Conservation (phyloP, 139 green algal genomes). For the Chlorella sp. region DNA sequence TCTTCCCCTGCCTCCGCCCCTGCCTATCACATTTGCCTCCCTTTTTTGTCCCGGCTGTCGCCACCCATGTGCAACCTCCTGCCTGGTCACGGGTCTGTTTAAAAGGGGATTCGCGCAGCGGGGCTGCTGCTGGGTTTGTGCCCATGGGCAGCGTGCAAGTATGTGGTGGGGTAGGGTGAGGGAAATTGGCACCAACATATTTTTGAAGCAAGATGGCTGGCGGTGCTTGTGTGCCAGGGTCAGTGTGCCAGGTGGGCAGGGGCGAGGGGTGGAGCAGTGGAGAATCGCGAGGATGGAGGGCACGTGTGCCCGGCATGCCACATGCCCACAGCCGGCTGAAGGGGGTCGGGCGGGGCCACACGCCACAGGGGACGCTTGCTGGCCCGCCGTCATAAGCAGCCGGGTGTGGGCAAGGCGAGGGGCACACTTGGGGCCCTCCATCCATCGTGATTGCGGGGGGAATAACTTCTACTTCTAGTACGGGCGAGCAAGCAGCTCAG, state of each 20-base stretch:
- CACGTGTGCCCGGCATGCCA: not conserved
- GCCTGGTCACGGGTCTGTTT: not conserved
- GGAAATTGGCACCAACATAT: not conserved
- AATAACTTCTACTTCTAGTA: no score
- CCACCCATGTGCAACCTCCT: not conserved
- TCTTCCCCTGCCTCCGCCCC: not conserved
- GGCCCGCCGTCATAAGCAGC: slow-evolving; percentile 28
- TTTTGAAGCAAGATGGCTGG: not conserved
- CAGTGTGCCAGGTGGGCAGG: no score
- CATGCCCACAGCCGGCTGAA: not conserved
- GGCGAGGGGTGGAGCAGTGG: not conserved
- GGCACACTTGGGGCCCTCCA: not conserved
- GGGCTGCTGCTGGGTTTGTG: no score
- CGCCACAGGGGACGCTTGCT: not conserved
- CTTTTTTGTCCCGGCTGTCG: not conserved
- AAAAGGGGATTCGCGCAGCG: no score
- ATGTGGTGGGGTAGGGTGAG: not conserved
- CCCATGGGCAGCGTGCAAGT: not conserved
- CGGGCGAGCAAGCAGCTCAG: no score
- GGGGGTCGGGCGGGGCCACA: slow-evolving; percentile 12
- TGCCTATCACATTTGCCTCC: not conserved
- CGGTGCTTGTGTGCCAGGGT: no score
- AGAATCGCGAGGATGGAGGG: not conserved
- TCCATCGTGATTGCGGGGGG: no score
- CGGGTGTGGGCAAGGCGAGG: not conserved